phyloP scores from a whole-genome alignment of 2,329 filamentous ascomycete species.

The Pseudogymnoascus sp. region DNA sequence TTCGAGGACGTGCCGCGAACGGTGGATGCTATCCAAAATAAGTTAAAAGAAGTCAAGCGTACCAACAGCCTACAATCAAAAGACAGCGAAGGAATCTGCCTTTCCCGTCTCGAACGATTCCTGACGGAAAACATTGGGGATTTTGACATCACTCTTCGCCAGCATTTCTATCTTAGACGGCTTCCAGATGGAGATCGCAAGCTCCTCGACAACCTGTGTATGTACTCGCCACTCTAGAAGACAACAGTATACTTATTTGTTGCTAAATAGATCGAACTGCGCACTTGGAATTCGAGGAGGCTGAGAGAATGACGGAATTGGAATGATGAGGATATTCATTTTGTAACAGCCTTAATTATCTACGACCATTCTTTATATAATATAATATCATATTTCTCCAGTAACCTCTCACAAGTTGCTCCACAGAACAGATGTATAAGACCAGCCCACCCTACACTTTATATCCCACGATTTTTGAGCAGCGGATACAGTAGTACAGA shows the following conservation, averaged over 20 bases:
- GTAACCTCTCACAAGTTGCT: background rate
- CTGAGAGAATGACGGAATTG: background rate
- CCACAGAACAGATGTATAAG: background rate
- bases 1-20: background rate
- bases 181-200: background rate
- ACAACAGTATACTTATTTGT: background rate
- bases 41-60: background rate
- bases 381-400: background rate
- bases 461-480: conserved; percentile 55
- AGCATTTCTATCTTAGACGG: background rate
- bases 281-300: too few species aligned
- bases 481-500: conserved; percentile 57
- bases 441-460: conserved; percentile 34
- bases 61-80: background rate
- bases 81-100: background rate
- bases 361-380: background rate
- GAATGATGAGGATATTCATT: background rate
- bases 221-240: background rate
- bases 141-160: background rate
- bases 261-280: background rate
- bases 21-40: background rate
- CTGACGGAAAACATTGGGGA: background rate
- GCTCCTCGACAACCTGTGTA: background rate
- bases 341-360: background rate
- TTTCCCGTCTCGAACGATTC: background rate